Base-by-base conservation (phyloP, 352 stramenopile genomes). In the Phytophthora melonis region DNA sequence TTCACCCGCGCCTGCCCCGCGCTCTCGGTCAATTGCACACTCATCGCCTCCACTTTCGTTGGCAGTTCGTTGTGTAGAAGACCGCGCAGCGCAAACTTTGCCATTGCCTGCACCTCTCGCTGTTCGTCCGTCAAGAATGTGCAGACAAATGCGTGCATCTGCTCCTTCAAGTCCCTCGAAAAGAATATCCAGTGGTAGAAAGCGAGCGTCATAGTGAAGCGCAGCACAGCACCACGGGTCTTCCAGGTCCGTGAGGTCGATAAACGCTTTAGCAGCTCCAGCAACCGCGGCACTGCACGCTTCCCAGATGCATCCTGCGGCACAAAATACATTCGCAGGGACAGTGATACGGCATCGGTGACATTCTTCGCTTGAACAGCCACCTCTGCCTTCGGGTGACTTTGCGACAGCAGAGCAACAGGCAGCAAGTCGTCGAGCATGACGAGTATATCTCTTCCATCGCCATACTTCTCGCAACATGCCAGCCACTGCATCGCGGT, bases 181-280 rank as follows among this genome's bases (percentile, higher is more conserved):
- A 90, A 72, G 54, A 91, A 84, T 7, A 88, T 63, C 78, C 85
- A 92, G 69, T 95, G 88, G 67, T 92, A 93, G 49, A 95, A 95
- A 11, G 74, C 80, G 55, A 95, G 88, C 21, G 86, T 81, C 65
- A 86, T 91, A 8, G 91, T 69, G 74, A 95, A 95, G 0, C 88
- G 88, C 50, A 95, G 74, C 21, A 91, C 85, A 4, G 83, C 85
- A 18, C 78, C 87, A 19, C 88, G 86, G 2, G 84, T 92, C 63
- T 93, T 93, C 88, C 88, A 93, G 14, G 82, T 70, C 13, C 45
- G 69, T 18, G 87, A 82, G 18, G 50, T 61, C 3, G 72, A 77
- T 27, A 91, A 81, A 14, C 68, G 43, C 49, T 88, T 86, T 21
- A 93, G 65, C 10, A 86, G 70, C 4, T 65, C 52, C 9, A 93